phyloP scores from a whole-genome alignment of 805 yeast genomes.

The Candida chauliodis region DNA sequence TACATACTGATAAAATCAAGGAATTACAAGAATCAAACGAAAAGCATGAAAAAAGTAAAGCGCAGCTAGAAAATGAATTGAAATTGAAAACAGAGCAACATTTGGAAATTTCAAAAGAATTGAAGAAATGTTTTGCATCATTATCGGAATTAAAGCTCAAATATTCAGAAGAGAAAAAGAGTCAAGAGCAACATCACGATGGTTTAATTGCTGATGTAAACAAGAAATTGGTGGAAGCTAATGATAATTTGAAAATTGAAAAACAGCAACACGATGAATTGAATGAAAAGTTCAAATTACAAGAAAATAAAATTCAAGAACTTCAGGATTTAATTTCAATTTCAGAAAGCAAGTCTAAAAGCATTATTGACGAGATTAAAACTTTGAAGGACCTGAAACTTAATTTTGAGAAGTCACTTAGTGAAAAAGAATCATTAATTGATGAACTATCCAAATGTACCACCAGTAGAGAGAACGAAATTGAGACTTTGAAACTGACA shows the following conservation, averaged over 20 bases:
- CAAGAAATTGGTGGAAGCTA: neutral
- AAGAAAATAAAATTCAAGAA: neutral
- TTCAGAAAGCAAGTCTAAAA: slow-evolving; percentile 6
- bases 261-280: slow-evolving; percentile 1
- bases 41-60: slow-evolving; percentile 1
- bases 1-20: slow-evolving; percentile 1
- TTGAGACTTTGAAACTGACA: neutral
- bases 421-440: too few species aligned
- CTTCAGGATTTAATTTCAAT: slow-evolving; percentile 2
- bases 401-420: neutral
- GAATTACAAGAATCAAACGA: slow-evolving; percentile 2
- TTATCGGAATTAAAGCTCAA: too few species aligned
- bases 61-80: neutral
- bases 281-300: neutral
- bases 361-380: neutral
- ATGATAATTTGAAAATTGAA: neutral
- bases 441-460: too few species aligned
- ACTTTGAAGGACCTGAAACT: neutral
- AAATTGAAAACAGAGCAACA: too few species aligned
- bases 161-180: too few species aligned
- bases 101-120: too few species aligned
- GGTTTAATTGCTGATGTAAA: too few species aligned
- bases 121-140: too few species aligned
- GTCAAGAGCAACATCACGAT: neutral
- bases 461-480: slow-evolving; percentile 3